Percentiles rank a stretch among this genome's conserved stretches.
Evolutionary conservation across 2,329 filamentous ascomycete genomes (phyloP).

Genomic region (Pseudopithomyces chartarum): DNA sequence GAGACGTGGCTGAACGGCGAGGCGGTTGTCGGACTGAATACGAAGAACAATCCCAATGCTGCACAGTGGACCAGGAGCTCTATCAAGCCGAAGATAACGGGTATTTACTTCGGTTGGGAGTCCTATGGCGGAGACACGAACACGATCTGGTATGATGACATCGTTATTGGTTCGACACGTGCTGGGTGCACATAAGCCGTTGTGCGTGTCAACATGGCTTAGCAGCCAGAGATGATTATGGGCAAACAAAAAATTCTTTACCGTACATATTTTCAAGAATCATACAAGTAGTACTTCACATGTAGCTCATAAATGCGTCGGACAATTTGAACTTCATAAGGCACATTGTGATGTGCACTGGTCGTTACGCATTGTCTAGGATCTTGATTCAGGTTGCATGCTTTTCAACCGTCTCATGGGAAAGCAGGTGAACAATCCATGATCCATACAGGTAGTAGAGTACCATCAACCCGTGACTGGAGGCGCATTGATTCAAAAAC

Average conservation of each 20-base stretch:
- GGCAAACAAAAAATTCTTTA: neutral
- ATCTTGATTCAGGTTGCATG: no score
- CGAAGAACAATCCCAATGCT: constrained; percentile 57
- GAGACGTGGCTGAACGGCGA: constrained; percentile 65
- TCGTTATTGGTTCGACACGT: constrained; percentile 54
- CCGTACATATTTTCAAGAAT: neutral
- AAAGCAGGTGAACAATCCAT: no score
- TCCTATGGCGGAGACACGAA: constrained; percentile 64
- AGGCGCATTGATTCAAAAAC: no score
- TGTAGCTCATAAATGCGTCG: no score
- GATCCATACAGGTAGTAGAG: no score
- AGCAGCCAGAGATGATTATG: neutral
- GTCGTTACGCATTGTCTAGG: no score
- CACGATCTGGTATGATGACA: constrained; percentile 68
- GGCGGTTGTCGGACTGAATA: constrained; percentile 58
- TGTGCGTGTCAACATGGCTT: neutral
- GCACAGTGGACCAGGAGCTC: constrained; percentile 58
- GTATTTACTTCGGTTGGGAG: constrained; percentile 67
- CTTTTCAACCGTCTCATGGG: no score
- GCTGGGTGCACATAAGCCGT: constrained; percentile 51
- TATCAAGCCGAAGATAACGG: constrained; percentile 59
- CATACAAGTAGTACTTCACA: neutral
- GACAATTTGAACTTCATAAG: no score
- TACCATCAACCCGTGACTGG: no score
- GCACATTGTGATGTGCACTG: no score